phyloP scores from a whole-genome alignment of 2,329 filamentous ascomycete species.

The Neonectria coccinea region DNA sequence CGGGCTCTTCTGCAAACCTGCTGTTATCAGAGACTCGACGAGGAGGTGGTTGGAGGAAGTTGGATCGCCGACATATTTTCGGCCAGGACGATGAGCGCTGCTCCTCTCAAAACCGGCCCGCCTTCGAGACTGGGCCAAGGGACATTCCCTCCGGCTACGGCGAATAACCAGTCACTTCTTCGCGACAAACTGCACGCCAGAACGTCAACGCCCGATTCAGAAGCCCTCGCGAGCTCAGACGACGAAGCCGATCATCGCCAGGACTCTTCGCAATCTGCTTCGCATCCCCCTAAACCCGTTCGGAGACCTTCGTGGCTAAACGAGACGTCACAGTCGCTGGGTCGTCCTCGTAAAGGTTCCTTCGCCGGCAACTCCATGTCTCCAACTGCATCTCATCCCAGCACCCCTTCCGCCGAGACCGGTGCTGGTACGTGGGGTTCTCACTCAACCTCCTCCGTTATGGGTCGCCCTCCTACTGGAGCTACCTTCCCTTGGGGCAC shows the following conservation, averaged over 20 bases:
- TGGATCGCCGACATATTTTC: slow-evolving; percentile 20
- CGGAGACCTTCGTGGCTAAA: slow-evolving; percentile 88
- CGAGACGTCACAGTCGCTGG: slow-evolving; percentile 75
- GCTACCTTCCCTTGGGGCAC: slow-evolving; percentile 78
- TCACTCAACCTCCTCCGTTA: slow-evolving; percentile 61
- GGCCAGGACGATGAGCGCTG: slow-evolving; percentile 62
- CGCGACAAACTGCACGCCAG: slow-evolving; percentile 82
- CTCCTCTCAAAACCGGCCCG: slow-evolving; percentile 61
- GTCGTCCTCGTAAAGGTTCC: slow-evolving; percentile 78
- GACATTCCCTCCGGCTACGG: slow-evolving; percentile 58
- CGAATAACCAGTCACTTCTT: slow-evolving; percentile 72
- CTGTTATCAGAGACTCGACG: slow-evolving; percentile 4
- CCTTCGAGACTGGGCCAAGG: slow-evolving; percentile 64
- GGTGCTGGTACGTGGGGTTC: slow-evolving; percentile 66
- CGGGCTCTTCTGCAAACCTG: slow-evolving; percentile 6
- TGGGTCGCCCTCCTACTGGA: slow-evolving; percentile 61
- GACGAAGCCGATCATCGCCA: slow-evolving; percentile 83
- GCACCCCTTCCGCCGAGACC: slow-evolving; percentile 78
- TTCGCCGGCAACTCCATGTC: slow-evolving; percentile 82
- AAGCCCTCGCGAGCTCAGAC: slow-evolving; percentile 92
- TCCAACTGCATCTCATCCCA: slow-evolving; percentile 82
- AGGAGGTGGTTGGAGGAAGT: slow-evolving; percentile 28
- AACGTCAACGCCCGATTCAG: slow-evolving; percentile 91
- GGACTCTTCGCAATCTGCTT: slow-evolving; percentile 60
- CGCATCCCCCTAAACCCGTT: slow-evolving; percentile 69